Evolutionary conservation across 805 yeast genomes (phyloP).

Genomic region (Maudiozyma turicensis): DNA sequence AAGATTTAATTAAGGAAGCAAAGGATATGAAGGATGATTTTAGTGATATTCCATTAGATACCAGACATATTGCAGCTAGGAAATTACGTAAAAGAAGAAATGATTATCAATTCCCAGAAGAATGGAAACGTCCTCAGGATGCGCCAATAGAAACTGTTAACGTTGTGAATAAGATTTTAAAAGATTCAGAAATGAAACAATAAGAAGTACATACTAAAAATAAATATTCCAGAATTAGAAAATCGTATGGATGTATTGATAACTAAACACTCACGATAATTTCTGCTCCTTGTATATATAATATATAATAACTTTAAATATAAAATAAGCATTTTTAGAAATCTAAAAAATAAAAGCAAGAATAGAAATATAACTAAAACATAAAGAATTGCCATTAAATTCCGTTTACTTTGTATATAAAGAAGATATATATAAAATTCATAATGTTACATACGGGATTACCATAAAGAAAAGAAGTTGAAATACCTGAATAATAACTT

Average conservation of each 20-base stretch:
- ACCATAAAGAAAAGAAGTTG: background rate
- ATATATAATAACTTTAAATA: too few species aligned
- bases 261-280: too few species aligned
- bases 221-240: too few species aligned
- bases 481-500: too few species aligned
- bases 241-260: too few species aligned
- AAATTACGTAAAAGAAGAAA: constrained; percentile 33
- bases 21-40: constrained; percentile 51
- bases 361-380: background rate
- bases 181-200: background rate
- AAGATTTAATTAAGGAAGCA: constrained; percentile 52
- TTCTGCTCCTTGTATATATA: too few species aligned
- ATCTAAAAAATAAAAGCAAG: too few species aligned
- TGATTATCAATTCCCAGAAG: constrained; percentile 55
- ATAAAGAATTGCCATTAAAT: background rate
- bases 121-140: constrained; percentile 69
- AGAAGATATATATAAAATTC: background rate
- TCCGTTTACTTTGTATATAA: too few species aligned
- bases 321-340: too few species aligned
- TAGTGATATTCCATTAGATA: constrained; percentile 73
- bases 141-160: constrained; percentile 41
- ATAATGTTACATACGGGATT: background rate
- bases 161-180: constrained; percentile 11
- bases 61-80: constrained; percentile 51
- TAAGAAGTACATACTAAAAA: background rate